phyloP scores from a whole-genome alignment of 2,329 filamentous ascomycete genomes.

The Pseudogymnoascus sp. region DNA sequence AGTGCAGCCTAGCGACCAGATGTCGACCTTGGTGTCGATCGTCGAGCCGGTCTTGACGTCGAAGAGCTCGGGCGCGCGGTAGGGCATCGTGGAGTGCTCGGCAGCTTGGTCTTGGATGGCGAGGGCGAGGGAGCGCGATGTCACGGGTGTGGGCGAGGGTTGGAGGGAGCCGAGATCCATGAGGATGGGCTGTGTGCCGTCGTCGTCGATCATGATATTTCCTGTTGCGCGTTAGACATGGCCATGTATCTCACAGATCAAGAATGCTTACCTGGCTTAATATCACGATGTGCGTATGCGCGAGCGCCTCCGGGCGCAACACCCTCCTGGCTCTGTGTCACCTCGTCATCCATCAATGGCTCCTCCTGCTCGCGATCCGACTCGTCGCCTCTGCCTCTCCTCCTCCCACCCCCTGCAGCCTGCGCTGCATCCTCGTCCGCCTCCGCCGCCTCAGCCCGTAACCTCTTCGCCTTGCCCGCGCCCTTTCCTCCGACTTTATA shows the following conservation, averaged over 20 bases:
- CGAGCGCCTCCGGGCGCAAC: slow-evolving; percentile 59
- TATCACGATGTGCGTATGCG: slow-evolving; percentile 90
- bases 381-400: slow-evolving; percentile 39
- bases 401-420: slow-evolving; percentile 33
- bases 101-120: slow-evolving; percentile 91
- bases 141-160: slow-evolving; percentile 79
- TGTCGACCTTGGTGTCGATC: slow-evolving; percentile 94
- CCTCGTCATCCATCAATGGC: slow-evolving; percentile 75
- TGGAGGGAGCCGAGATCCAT: slow-evolving; percentile 96
- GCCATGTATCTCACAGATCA: not conserved
- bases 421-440: slow-evolving; percentile 35
- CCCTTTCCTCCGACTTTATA: slow-evolving; percentile 58
- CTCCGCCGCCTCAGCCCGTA: slow-evolving; percentile 28
- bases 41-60: slow-evolving; percentile 90
- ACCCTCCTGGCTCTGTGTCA: slow-evolving; percentile 57
- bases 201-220: slow-evolving; percentile 97
- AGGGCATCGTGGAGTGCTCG: slow-evolving; percentile 97
- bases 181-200: slow-evolving; percentile 78
- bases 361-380: slow-evolving; percentile 68
- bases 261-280: slow-evolving; percentile 73
- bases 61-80: slow-evolving; percentile 94
- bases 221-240: slow-evolving; percentile 35
- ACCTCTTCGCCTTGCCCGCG: slow-evolving; percentile 39
- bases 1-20: slow-evolving; percentile 97
- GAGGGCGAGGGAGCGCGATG: slow-evolving; percentile 80